Evolutionary conservation across 164 flowering plant genomes (phyloP), one percentile per base, ranked within the genome.

Genomic region (Annona squamosa): DNA sequence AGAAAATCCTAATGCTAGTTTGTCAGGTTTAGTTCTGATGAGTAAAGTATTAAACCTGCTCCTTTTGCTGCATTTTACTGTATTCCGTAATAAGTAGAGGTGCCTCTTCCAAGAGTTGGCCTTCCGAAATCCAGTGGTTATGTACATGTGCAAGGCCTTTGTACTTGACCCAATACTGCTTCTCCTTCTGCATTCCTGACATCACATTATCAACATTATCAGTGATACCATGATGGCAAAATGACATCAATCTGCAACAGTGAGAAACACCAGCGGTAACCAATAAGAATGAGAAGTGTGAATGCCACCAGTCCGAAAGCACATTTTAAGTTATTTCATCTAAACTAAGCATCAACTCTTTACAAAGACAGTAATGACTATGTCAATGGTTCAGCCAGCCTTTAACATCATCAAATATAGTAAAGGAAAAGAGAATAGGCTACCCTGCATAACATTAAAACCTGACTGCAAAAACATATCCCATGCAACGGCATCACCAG

Each of bases 111-210:
- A 83, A 78, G 77, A 92, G 65, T 63, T 86, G 82, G 67, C 47
- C 69, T 78, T 90, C 92, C 41, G 87, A 80, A 5, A 90, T 41
- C 95, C 95, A 92, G 37, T 71, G 81, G 80, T 89, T 92, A 77
- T 92, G 92, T 74, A 86, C 82, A 82, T 92, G 95, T 68, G 97
- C 88, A 78, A 89, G 90, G 71, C 88, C 88, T 74, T 82, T 82
- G 81, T 86, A 90, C 74, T 90, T 90, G 3, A 92, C 94, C 62
- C 89, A 79, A 83, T 79, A 92, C 48, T 92, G 83, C 80, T 77
- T 88, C 83, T 84, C 81, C 77, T 48, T 79, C 72, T 69, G 81
- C 72, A 64, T 46, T 61, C 87, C 93, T 88, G 63, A 5, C 42
- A 75, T 42, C 76, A 79, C 77, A 74, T n/a, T 46, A 77, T 45